phyloP scores from a whole-genome alignment of 352 stramenopile genomes.

The Aphanomyces invadans region DNA sequence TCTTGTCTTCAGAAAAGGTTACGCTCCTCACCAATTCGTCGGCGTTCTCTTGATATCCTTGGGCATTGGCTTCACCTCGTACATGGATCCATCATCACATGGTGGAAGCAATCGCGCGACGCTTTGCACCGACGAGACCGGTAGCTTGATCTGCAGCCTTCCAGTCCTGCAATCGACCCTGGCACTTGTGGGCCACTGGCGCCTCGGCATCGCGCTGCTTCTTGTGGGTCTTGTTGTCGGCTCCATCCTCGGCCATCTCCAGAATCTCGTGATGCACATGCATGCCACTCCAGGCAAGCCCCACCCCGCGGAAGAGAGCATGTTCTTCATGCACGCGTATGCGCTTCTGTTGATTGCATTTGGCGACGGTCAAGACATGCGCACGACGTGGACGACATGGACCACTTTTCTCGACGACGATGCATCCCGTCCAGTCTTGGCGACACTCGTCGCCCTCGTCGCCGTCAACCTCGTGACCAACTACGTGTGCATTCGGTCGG shows the following conservation, averaged over 20 bases:
- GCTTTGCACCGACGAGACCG: constrained; percentile 1
- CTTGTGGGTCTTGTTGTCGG: constrained; percentile 8
- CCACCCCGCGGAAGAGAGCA: constrained; percentile 11
- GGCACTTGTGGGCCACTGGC: constrained; percentile 7
- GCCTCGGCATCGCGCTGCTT: constrained; percentile 11
- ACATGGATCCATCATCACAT: constrained; percentile 8
- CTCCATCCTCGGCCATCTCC: constrained; percentile 16
- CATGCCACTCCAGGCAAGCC: not conserved
- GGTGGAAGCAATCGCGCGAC: constrained; percentile 1
- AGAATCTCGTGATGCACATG: constrained; percentile 3
- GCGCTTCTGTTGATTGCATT: constrained; percentile 10
- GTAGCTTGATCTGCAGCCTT: not conserved
- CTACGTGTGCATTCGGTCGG: constrained; percentile 20
- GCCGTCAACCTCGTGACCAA: constrained; percentile 18
- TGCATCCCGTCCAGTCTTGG: too few relatives aligned
- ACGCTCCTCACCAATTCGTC: constrained; percentile 3
- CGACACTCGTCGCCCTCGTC: not conserved
- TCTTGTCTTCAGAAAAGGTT: constrained; percentile 11
- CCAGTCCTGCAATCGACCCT: not conserved
- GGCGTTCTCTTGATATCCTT: constrained; percentile 18
- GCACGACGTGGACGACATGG: not conserved
- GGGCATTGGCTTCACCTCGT: constrained; percentile 3
- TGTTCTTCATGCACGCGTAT: constrained; percentile 22
- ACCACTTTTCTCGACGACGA: not conserved
- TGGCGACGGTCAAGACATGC: not conserved